Evolutionary conservation across 2,329 filamentous ascomycete species (phyloP), one percentile per base, ranked within the genome.

Genomic region (Neopestalotiopsis rosae): DNA sequence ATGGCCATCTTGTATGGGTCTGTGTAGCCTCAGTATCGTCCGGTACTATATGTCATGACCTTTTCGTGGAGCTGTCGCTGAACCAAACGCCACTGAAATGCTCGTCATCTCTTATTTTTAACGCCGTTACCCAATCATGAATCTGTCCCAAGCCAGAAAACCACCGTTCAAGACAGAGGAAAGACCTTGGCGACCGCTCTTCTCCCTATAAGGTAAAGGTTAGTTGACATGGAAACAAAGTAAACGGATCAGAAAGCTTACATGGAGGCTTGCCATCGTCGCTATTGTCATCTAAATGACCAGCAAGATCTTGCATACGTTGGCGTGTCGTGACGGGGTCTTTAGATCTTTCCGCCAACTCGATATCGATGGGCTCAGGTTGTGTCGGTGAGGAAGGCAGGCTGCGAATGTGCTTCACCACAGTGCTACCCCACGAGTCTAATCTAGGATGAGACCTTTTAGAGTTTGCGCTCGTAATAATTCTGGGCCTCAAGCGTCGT

Each of bases 401-500:
- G 13, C 68, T 69, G 28, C 69, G 70, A 28, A 71, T 65, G 32
- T 72, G 68, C 65, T 69, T 76, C 66, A 72, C 73, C 49, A 75
- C 67, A 12, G 69, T 68, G 20, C 69, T 71, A 57, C 71, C 71
- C 70, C 73, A 72, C 2, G 73, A 75, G 10, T 85, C 84, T 20
- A 61, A 12, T 28, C 63, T 13, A 5, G 28, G 28, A 17, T 34
- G 63, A 38, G 63, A 28, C 13, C 34, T 24, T 66, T 66, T 45
- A 9, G 32, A 24, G 28, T n/a, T 34, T 40, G 63, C 13, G 5
- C 28, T 32, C 9, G 34, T 38, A 0, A 84, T 70, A 20, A 83
- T 80, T 2, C 86, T 84, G 67, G 88, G 86, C 61, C 91, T 84
- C 63, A 92, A 79, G 42, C 86, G 84, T 34, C 91, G 84, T 13